Evolutionary conservation across 2,329 filamentous ascomycete species (phyloP).

Genomic region (Penicillium polonicum): DNA sequence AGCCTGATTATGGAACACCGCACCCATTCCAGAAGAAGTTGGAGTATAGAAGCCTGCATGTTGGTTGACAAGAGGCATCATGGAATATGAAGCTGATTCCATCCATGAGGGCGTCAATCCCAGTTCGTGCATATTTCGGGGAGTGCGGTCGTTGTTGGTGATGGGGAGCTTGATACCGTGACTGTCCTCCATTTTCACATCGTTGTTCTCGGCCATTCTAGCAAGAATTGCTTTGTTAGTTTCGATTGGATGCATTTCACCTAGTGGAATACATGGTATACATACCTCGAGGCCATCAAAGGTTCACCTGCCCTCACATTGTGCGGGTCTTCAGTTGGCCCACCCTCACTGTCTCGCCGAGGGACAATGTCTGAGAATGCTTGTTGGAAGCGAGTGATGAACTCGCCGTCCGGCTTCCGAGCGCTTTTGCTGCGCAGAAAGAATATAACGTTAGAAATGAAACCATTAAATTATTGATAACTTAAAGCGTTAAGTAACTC

Average conservation of each 20-base stretch:
- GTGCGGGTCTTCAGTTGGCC: conserved; percentile 19
- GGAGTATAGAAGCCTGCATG: conserved; percentile 84
- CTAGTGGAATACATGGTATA: background rate
- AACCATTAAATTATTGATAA: background rate
- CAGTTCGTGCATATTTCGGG: conserved; percentile 78
- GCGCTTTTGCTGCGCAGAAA: conserved; percentile 60
- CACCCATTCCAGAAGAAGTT: conserved; percentile 73
- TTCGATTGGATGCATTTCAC: background rate
- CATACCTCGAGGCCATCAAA: conserved; percentile 29
- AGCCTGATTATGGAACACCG: conserved; percentile 77
- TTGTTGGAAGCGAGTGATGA: conserved; percentile 80
- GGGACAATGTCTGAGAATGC: conserved; percentile 71
- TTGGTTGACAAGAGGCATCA: conserved; percentile 75
- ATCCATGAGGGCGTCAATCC: conserved; percentile 85
- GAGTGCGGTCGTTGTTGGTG: conserved; percentile 68
- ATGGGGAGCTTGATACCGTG: conserved; percentile 60
- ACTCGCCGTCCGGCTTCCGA: conserved; percentile 81
- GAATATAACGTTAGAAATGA: background rate
- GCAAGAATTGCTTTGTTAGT: background rate
- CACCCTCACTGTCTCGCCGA: conserved; percentile 45
- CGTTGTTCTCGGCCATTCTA: conserved; percentile 31
- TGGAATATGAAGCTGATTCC: conserved; percentile 80
- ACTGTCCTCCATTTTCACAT: conserved; percentile 46
- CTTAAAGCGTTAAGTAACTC: conserved; percentile 23
- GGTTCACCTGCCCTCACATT: conserved; percentile 9